Evolutionary conservation across 805 yeast species (phyloP).

Genomic region (Candida sphagnicola): DNA sequence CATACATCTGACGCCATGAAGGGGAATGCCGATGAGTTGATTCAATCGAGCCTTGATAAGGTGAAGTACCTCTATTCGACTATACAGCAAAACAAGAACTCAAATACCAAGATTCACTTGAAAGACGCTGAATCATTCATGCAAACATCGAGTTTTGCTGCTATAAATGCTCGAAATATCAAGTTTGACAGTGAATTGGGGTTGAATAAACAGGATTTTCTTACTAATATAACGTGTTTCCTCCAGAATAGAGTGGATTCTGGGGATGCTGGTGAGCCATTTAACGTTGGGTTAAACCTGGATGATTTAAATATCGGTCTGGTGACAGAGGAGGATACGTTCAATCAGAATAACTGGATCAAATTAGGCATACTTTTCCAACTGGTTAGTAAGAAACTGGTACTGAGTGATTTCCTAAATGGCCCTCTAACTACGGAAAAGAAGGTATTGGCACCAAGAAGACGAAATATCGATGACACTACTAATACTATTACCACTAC

Average conservation of each 20-base stretch:
- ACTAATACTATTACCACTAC: conserved; percentile 36
- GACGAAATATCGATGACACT: conserved; percentile 40
- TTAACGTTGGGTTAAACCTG: conserved; percentile 15
- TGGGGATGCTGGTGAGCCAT: conserved; percentile 10
- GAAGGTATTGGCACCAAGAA: conserved; percentile 32
- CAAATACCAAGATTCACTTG: conserved; percentile 33
- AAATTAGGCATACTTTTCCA: conserved; percentile 51
- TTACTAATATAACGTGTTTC: conserved; percentile 32
- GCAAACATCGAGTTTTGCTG: conserved; percentile 59
- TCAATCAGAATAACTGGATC: conserved; percentile 55
- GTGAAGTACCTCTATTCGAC: conserved; percentile 8
- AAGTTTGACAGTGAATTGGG: conserved; percentile 53
- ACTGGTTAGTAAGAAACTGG: conserved; percentile 43
- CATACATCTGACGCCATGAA: conserved; percentile 51
- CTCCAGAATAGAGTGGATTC: conserved; percentile 8
- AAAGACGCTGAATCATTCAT: conserved; percentile 62
- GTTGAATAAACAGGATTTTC: conserved; percentile 46
- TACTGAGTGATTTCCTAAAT: conserved; percentile 55
- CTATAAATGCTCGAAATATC: conserved; percentile 58
- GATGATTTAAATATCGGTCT: conserved; percentile 10
- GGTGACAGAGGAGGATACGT: conserved; percentile 19
- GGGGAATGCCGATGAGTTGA: conserved; percentile 53
- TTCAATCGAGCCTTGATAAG: conserved; percentile 18
- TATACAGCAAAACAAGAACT: conserved; percentile 25
- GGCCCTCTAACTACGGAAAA: conserved; percentile 70